Conservation (phyloP, 768 basidiomycete species). For the Nevesoporus exiguus region DNA sequence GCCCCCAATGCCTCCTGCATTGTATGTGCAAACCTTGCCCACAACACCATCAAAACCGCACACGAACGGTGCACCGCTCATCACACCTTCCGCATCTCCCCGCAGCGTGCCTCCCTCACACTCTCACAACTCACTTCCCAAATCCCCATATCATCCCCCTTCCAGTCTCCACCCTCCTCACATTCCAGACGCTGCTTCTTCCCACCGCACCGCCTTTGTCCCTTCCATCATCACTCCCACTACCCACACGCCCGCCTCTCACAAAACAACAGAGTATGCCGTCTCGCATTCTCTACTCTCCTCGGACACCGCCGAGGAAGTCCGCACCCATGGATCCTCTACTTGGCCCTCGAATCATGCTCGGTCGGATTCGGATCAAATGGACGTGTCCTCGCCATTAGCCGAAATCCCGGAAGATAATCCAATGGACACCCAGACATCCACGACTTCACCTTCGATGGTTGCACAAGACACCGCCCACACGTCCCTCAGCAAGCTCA, state of each 20-base stretch:
- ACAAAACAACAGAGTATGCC: slow-evolving; percentile 35
- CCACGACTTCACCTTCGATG: slow-evolving; percentile 44
- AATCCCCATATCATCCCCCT: slow-evolving; percentile 37
- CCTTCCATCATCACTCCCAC: slow-evolving; percentile 35
- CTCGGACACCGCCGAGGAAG: slow-evolving; percentile 29
- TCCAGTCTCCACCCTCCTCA: slow-evolving; percentile 37
- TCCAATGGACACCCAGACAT: slow-evolving; percentile 47
- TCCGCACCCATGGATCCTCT: slow-evolving; percentile 21
- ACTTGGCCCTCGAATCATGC: slow-evolving; percentile 29
- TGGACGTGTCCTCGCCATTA: slow-evolving; percentile 56
- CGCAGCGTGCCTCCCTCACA: slow-evolving; percentile 48
- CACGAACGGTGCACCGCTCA: slow-evolving; percentile 35
- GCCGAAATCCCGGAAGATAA: slow-evolving; percentile 43
- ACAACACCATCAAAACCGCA: slow-evolving; percentile 37
- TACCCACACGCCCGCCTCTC: slow-evolving; percentile 29
- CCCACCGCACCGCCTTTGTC: slow-evolving; percentile 54
- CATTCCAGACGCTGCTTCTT: slow-evolving; percentile 46
- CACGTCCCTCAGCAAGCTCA: slow-evolving; percentile 48
- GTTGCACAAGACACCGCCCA: slow-evolving; percentile 38
- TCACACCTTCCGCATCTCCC: slow-evolving; percentile 40
- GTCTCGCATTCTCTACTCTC: slow-evolving; percentile 32
- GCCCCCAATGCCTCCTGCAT: slow-evolving; percentile 57
- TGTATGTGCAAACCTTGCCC: slow-evolving; percentile 41
- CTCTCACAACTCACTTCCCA: slow-evolving; percentile 42
- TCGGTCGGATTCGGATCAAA: slow-evolving; percentile 38